Evolutionary conservation across 495 filamentous ascomycete species (phyloP), one percentile per base, ranked within the genome.

Genomic region (Thozetella sp.): DNA sequence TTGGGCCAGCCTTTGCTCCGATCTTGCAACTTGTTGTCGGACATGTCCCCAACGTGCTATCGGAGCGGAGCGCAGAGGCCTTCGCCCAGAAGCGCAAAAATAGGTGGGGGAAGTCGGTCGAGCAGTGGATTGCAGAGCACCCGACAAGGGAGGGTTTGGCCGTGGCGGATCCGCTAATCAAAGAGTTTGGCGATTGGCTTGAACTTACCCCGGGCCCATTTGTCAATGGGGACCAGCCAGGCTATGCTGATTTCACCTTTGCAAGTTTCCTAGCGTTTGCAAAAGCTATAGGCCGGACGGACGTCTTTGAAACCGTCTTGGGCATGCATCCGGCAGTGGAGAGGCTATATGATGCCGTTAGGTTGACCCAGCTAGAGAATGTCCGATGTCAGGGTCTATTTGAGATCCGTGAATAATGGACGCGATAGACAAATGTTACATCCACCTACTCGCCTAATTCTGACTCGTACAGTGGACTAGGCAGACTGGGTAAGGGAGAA

Each of bases 81-180:
- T 54, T 54, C 17, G 52, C 52, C 24, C 52, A 54, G 52, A 54
- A 54, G 52, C 52, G 52, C 25, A 12, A 54, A n/a, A 26, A 9
- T 12, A 54, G 52, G 25, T 54, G 52, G 52, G 52, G 52, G 25
- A 54, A 54, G 52, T 54, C 52, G 10, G 25, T 54, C n/a, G 52
- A 54, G 10, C 52, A 54, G 52, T 54, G 52, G 52, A 26, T 54
- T 34, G 22, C 24, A 2, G 52, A 54, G 6, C 52, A 54, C 22
- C 52, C 52, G 25, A 30, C 4, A 25, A 12, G n/a, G 2, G 52
- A 27, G 27, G 17, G 2, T 34, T 34, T 54, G 24, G 24, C 25
- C 1, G 27, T 30, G 22, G 52, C 52, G 25, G 25, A 54, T 12
- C 52, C 52, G 25, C 22, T 22, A 27, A 3, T 54, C 52, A 54